These are phyloP conservation scores for Camelina laxa DNA, from an alignment of 345 rosid species.

Conservation along the genomic window DNA sequence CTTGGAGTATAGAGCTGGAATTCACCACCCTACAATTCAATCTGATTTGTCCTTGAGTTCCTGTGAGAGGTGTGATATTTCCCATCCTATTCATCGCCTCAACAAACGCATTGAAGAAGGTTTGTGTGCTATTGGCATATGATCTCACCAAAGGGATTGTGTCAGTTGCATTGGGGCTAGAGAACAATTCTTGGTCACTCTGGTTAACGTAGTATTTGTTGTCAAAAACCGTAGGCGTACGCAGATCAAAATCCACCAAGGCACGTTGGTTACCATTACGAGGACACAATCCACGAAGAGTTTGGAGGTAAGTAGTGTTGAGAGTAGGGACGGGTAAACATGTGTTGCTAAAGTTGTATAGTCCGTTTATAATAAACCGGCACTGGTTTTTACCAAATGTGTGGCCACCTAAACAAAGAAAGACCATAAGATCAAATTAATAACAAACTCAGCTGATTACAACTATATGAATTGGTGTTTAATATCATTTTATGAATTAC, in stretches of 20 bases:
- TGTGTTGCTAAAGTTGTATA: slow-evolving; percentile 53
- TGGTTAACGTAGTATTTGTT: slow-evolving; percentile 66
- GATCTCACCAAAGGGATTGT: no score
- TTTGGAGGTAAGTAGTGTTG: slow-evolving; percentile 49
- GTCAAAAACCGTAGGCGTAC: slow-evolving; percentile 63
- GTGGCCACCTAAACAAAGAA: slow-evolving; percentile 53
- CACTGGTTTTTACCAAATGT: slow-evolving; percentile 70
- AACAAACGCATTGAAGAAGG: no score
- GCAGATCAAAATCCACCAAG: slow-evolving; percentile 55
- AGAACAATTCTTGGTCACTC: no score
- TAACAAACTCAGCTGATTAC: neutral
- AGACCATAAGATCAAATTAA: neutral
- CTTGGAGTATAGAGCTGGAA: no score
- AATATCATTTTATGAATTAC: no score
- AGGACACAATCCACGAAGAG: slow-evolving; percentile 60
- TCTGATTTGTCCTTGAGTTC: no score
- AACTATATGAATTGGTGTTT: neutral
- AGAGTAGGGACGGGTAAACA: slow-evolving; percentile 56
- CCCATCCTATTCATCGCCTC: no score
- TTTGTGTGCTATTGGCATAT: no score
- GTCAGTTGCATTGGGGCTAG: no score
- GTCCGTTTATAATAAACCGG: slow-evolving; percentile 50
- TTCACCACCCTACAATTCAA: no score
- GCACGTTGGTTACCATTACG: slow-evolving; percentile 48
- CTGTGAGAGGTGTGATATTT: no score